These are phyloP conservation scores for Neoboletus magnificus DNA, from an alignment of 768 basidiomycete species.

Conservation along the genomic window DNA sequence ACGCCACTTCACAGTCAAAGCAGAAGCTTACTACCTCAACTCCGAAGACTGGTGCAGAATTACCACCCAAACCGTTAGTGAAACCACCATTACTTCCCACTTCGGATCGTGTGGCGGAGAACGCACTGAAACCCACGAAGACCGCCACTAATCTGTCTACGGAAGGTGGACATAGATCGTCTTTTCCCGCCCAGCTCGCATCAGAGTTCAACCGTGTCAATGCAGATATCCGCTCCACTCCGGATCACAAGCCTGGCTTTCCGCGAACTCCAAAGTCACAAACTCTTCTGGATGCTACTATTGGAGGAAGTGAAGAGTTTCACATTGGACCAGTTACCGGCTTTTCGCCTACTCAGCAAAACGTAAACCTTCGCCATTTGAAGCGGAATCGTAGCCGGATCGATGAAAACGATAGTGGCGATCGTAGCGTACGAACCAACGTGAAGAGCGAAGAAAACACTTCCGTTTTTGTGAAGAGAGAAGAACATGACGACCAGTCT, in stretches of 20 bases:
- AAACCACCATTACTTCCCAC: background rate
- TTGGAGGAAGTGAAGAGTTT: constrained; percentile 12
- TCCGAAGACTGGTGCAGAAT: background rate
- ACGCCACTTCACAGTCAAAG: background rate
- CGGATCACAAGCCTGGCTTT: constrained; percentile 9
- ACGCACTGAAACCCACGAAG: background rate
- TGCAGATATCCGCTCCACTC: background rate
- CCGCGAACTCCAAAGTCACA: constrained; percentile 24
- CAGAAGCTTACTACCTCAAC: constrained; percentile 8
- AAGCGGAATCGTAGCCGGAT: constrained; percentile 23
- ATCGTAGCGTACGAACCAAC: constrained; percentile 26
- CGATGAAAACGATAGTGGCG: constrained; percentile 28
- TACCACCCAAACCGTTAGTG: background rate
- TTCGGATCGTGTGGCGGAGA: background rate
- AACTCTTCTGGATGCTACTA: constrained; percentile 15
- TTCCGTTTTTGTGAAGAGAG: constrained; percentile 5
- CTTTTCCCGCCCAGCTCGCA: constrained; percentile 12
- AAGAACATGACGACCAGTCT: constrained; percentile 14
- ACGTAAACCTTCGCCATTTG: constrained; percentile 31
- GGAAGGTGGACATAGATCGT: constrained; percentile 11
- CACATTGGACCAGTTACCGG: constrained; percentile 19
- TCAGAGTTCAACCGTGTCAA: constrained; percentile 10
- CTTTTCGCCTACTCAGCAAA: constrained; percentile 26
- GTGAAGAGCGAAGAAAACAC: constrained; percentile 22
- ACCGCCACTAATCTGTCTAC: constrained; percentile 4